Base-by-base conservation (phyloP, 108 stramenopile species). In the Nannochloropsis salina region DNA sequence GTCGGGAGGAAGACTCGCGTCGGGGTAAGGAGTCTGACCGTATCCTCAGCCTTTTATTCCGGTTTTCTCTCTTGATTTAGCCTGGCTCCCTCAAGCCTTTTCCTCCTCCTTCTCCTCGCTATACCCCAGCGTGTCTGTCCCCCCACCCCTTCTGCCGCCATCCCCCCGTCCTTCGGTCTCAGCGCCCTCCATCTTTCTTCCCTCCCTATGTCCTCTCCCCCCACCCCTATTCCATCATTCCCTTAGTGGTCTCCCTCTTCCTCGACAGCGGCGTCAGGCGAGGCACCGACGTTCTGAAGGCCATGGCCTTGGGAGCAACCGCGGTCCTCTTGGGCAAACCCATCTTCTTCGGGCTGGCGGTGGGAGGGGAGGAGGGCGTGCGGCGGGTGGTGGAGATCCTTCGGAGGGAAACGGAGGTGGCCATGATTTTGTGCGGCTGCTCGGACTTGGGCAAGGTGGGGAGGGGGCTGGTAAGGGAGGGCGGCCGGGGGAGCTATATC, bases 211-310 rank as follows among this genome's bases (percentile, higher is more conserved):
- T 31, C 31, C 31, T 31, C 15, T 51, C 47, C 15, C 15, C 47
- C 10, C 43, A 82, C 47, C 47, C 47, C 0, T 51, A 51, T 12
- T 51, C 10, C 15, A 10, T 15, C 47, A 12, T 51, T 51, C 43
- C 82, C 15, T 51, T 51, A 51, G 47, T 51, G 47, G 15, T 51
- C 47, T 12, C 47, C 47, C 47, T 51, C 15, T 15, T 90, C 2
- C 41, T 90, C 31, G 90, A 90, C 83, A 83, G 87, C 10, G 90
- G 90, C 40, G 89, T 90, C 4, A 84, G 89, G 21, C 81, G 89
- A 40, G 90, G 90, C 9, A 90, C 89, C 1, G 90, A 90, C 41
- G 90, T 90, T 3, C 31, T 90, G 80, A 90, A 90, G 81, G 89
- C 89, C 21, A 44, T 90, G 80, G 90, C 90, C 9, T 42, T 90